phyloP scores from a whole-genome alignment of 2,329 filamentous ascomycete genomes.

The Calonectria ilicicola region DNA sequence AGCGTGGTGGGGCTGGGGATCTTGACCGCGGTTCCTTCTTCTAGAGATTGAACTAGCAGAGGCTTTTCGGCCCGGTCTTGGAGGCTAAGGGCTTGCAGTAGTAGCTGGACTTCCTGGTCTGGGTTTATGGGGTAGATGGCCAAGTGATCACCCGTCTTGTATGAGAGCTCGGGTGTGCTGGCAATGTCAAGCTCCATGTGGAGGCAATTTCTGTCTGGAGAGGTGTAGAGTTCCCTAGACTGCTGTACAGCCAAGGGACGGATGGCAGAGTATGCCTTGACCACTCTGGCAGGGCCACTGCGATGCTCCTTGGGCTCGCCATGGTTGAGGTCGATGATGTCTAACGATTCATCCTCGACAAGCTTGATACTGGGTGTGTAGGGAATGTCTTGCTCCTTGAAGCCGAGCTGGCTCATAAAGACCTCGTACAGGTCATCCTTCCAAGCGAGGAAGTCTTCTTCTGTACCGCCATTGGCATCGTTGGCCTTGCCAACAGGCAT shows the following conservation, averaged over 20 bases:
- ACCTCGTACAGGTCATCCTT: constrained; percentile 45
- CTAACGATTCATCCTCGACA: constrained; percentile 38
- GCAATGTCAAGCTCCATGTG: constrained; percentile 53
- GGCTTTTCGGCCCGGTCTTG: constrained; percentile 36
- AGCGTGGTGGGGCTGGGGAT: constrained; percentile 55
- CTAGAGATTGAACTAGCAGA: constrained; percentile 37
- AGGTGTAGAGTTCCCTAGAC: constrained; percentile 34
- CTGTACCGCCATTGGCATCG: constrained; percentile 46
- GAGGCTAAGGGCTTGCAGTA: constrained; percentile 45
- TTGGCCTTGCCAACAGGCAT: constrained; percentile 46
- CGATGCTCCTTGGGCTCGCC: constrained; percentile 36
- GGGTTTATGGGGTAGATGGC: constrained; percentile 55
- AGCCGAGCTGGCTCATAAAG: constrained; percentile 33
- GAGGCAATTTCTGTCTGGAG: constrained; percentile 43
- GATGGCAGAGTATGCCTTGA: constrained; percentile 38
- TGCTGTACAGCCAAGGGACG: constrained; percentile 26
- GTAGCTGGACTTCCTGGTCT: constrained; percentile 45
- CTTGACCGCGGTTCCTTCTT: constrained; percentile 30
- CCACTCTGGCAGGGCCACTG: constrained; percentile 31
- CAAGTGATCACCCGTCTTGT: constrained; percentile 56
- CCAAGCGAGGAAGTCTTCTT: constrained; percentile 53
- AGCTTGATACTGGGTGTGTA: constrained; percentile 36
- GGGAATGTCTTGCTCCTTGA: constrained; percentile 35
- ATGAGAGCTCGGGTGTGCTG: constrained; percentile 43
- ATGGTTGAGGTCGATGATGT: constrained; percentile 37